Evolutionary conservation across 2,329 filamentous ascomycete species (phyloP).

Genomic region (Hymenoscyphus repandus): DNA sequence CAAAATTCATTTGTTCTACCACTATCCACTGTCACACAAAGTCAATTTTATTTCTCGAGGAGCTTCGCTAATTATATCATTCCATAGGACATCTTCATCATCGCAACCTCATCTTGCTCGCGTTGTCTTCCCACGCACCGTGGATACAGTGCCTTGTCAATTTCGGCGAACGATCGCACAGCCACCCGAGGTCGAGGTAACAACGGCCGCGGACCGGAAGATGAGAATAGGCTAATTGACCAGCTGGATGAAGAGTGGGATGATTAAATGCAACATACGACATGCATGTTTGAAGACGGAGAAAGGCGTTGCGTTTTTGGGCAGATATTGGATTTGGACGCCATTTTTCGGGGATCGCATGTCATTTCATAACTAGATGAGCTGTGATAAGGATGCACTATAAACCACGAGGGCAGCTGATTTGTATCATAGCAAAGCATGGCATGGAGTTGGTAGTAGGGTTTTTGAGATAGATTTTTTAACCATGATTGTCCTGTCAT

Average conservation of each 20-base stretch:
- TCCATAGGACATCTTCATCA: conserved; percentile 60
- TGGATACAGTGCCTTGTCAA: conserved; percentile 62
- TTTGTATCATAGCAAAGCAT: too few species aligned
- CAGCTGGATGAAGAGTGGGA: conserved; percentile 98
- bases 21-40: not conserved
- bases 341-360: too few species aligned
- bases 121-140: conserved; percentile 58
- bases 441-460: too few species aligned
- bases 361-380: too few species aligned
- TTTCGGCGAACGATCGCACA: conserved; percentile 45
- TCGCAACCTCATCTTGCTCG: conserved; percentile 63
- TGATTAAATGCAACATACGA: conserved; percentile 43
- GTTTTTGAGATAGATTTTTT: too few species aligned
- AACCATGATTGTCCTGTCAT: too few species aligned
- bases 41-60: not conserved
- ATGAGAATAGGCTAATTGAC: conserved; percentile 91
- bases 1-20: conserved; percentile 2
- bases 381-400: too few species aligned
- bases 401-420: too few species aligned
- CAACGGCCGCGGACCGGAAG: conserved; percentile 46
- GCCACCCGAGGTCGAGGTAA: conserved; percentile 24
- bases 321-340: too few species aligned
- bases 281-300: too few species aligned
- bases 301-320: too few species aligned
- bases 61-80: conserved; percentile 6